phyloP scores from a whole-genome alignment of 192 early-diverging fungal genomes.

The Umbelopsis sp. region DNA sequence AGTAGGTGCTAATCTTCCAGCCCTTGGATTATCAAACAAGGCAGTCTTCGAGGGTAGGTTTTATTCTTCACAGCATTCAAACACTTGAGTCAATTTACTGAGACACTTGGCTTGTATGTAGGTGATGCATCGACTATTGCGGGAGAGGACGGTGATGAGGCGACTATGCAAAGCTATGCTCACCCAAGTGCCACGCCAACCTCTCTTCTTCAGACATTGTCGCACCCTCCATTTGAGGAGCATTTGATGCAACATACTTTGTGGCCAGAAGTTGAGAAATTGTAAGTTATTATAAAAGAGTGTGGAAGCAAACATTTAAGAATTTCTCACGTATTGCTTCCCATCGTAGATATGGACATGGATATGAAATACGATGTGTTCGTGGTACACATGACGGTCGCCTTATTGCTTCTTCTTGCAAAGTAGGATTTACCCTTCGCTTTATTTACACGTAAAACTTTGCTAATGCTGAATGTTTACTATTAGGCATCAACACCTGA shows the following conservation, averaged over 20 bases:
- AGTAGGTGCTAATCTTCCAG: slow-evolving; percentile 81
- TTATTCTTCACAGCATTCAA: background rate
- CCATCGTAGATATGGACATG: slow-evolving; percentile 77
- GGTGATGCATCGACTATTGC: slow-evolving; percentile 46
- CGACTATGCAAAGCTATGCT: slow-evolving; percentile 58
- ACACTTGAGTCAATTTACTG: too few species aligned
- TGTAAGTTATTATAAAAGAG: slow-evolving; percentile 46
- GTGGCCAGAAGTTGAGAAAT: slow-evolving; percentile 96
- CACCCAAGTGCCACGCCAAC: slow-evolving; percentile 50
- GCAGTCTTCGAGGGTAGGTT: slow-evolving; percentile 65
- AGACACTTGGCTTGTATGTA: slow-evolving; percentile 39
- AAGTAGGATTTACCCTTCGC: slow-evolving; percentile 37
- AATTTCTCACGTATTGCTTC: background rate
- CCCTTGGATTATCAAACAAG: slow-evolving; percentile 95
- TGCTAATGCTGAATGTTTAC: background rate
- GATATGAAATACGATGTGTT: slow-evolving; percentile 85
- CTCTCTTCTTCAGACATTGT: slow-evolving; percentile 43
- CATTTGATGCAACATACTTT: slow-evolving; percentile 85
- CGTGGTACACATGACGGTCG: slow-evolving; percentile 72
- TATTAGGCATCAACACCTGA: slow-evolving; percentile 63
- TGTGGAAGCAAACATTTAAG: background rate
- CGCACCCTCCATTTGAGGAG: slow-evolving; percentile 85
- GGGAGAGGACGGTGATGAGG: slow-evolving; percentile 53
- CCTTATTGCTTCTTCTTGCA: slow-evolving; percentile 75
- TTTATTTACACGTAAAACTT: background rate